Base-by-base conservation (phyloP, 2,329 filamentous ascomycete genomes). In the Penicillium sp. region DNA sequence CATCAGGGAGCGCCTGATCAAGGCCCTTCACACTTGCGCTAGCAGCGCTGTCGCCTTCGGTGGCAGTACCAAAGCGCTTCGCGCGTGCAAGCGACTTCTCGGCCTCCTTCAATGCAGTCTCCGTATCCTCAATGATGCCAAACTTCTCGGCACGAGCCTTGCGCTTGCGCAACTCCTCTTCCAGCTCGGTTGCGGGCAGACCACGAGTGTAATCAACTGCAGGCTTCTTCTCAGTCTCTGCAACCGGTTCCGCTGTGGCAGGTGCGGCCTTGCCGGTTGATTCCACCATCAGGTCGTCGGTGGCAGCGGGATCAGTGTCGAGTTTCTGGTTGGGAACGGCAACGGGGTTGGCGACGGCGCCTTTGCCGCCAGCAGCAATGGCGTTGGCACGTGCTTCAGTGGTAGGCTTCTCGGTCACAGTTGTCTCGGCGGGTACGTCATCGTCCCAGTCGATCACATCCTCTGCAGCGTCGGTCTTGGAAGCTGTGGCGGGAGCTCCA, bases 141-240 rank as follows among this genome's bases (percentile, higher is more conserved):
- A 81, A 81, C 55, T 79, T 77, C 58, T 75, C 77, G 12, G 78
- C 78, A 49, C 78, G 77, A 35, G 75, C 74, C 64, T 78, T 78
- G 57, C 78, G 77, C 69, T 79, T 80, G 53, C 69, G 73, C 60
- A 80, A 57, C 53, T 81, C 78, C 40, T 71, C 71, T 57, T 80
- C 77, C 23, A 79, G 51, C 51, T 77, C 73, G 6, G 77, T 76
- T 15, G 72, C 63, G 9, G 77, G 71, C 18, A 80, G 71, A 23
- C 76, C 73, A 22, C 73, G 70, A 8, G 72, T 71, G 62, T 74
- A 80, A 53, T 75, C 68, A 25, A 69, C 68, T 1, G 68, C 65
- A 5, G 71, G 69, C 60, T 76, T 73, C 54, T 66, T 60, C 51
- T 70, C 69, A 3, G 60, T 53, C 37, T 65, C 62, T 6, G 60